phyloP scores from a whole-genome alignment of 495 filamentous ascomycete genomes.

The Aspergillus kassunensis region DNA sequence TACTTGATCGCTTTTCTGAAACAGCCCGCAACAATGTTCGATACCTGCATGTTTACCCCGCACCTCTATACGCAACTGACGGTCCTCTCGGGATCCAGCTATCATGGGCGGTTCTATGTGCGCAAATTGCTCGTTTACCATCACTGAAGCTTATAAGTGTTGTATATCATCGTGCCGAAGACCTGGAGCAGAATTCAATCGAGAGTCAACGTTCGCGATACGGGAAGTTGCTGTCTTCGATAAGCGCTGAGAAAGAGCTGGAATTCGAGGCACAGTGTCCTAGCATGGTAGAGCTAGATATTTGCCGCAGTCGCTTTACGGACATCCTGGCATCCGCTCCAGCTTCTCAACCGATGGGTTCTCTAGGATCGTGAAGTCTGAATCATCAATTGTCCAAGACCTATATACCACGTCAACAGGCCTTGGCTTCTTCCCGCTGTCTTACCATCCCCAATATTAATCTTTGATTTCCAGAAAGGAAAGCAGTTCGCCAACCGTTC shows the following conservation, averaged over 20 bases:
- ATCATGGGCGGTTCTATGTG: slow-evolving; percentile 1
- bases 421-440: background rate
- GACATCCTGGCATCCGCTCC: background rate
- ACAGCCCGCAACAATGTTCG: background rate
- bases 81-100: background rate
- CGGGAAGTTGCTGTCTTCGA: background rate
- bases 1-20: slow-evolving; percentile 1
- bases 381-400: background rate
- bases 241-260: background rate
- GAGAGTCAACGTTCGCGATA: background rate
- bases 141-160: background rate
- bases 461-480: slow-evolving; percentile 21
- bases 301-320: background rate
- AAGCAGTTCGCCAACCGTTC: slow-evolving; percentile 30
- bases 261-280: background rate
- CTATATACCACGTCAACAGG: background rate
- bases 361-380: too few relatives aligned
- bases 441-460: slow-evolving; percentile 17
- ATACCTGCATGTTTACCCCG: slow-evolving; percentile 4
- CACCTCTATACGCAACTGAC: background rate
- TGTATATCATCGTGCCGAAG: background rate
- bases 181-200: background rate
- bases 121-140: background rate
- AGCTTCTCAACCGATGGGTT: background rate
- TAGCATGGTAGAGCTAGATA: background rate